A percentile compares a stretch with the other conserved stretches of the same genome.
Conservation (phyloP, 805 yeast species). For the Phaffomyces antillensis region DNA sequence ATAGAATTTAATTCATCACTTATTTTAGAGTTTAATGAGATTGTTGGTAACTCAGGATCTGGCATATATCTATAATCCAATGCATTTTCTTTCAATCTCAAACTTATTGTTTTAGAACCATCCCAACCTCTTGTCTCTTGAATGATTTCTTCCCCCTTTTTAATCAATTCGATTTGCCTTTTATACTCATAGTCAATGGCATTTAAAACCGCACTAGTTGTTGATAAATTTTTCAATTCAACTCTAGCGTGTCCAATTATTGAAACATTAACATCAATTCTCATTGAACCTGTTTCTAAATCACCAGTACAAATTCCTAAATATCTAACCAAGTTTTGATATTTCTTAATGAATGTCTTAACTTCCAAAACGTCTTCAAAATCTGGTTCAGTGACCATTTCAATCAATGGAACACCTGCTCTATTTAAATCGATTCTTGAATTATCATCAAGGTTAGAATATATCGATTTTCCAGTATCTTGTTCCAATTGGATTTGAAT, state of each 20-base stretch:
- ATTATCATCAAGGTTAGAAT: conserved; percentile 24
- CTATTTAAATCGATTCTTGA: conserved; percentile 73
- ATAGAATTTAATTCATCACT: conserved; percentile 31
- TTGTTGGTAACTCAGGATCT: conserved; percentile 76
- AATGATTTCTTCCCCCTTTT: conserved; percentile 28
- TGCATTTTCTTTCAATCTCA: conserved; percentile 73
- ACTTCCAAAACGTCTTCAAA: conserved; percentile 62
- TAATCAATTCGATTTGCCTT: conserved; percentile 53
- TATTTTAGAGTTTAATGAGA: conserved; percentile 40
- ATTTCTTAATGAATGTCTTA: conserved; percentile 71
- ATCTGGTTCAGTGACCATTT: conserved; percentile 88
- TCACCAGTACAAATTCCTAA: conserved; percentile 81
- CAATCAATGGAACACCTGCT: conserved; percentile 80
- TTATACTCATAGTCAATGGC: conserved; percentile 70
- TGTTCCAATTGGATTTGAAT: conserved; percentile 89
- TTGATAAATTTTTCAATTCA: conserved; percentile 85
- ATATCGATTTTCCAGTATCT: conserved; percentile 81
- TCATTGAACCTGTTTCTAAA: conserved; percentile 87
- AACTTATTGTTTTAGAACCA: conserved; percentile 57
- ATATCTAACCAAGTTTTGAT: conserved; percentile 62
- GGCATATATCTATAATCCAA: conserved; percentile 93
- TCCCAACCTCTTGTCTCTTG: conserved; percentile 91
- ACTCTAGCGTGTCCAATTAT: conserved; percentile 66
- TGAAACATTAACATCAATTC: conserved; percentile 93
- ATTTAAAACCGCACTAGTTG: conserved; percentile 67